Evolutionary conservation across 2,329 filamentous ascomycete genomes (phyloP).

Genomic region (Talaromyces sp.): DNA sequence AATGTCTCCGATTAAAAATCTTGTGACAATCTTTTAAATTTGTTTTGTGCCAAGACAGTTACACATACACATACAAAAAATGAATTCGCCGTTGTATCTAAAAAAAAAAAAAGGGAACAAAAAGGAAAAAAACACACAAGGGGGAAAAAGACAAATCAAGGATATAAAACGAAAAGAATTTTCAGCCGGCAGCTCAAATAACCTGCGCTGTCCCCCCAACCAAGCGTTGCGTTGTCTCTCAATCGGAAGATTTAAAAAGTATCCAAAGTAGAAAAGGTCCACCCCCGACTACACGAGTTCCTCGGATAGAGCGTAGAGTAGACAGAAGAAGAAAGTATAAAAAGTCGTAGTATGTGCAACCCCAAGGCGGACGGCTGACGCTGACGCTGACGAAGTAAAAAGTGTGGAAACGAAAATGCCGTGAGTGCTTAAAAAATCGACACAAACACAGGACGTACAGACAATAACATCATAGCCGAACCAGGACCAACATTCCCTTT

Average conservation of each 20-base stretch:
- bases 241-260: constrained; percentile 3
- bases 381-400: constrained; percentile 2
- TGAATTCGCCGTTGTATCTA: constrained; percentile 9
- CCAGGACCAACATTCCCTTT: constrained; percentile 20
- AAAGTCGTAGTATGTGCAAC: constrained; percentile 4
- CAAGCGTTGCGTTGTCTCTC: not conserved
- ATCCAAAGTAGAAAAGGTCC: constrained; percentile 2
- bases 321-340: not conserved
- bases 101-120: not conserved
- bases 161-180: constrained; percentile 13
- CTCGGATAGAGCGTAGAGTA: not conserved
- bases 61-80: not conserved
- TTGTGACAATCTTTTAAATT: not conserved
- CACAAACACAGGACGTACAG: constrained; percentile 13
- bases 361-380: constrained; percentile 4
- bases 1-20: not conserved
- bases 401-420: constrained; percentile 6
- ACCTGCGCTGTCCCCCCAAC: not conserved
- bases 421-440: constrained; percentile 12
- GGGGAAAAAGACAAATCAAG: constrained; percentile 10
- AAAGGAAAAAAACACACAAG: not conserved
- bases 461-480: constrained; percentile 22
- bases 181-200: constrained; percentile 4
- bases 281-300: not conserved
- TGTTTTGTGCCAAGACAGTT: not conserved